Conservation (phyloP, 2,329 filamentous ascomycete genomes). For the Mollisiaceae sp. region DNA sequence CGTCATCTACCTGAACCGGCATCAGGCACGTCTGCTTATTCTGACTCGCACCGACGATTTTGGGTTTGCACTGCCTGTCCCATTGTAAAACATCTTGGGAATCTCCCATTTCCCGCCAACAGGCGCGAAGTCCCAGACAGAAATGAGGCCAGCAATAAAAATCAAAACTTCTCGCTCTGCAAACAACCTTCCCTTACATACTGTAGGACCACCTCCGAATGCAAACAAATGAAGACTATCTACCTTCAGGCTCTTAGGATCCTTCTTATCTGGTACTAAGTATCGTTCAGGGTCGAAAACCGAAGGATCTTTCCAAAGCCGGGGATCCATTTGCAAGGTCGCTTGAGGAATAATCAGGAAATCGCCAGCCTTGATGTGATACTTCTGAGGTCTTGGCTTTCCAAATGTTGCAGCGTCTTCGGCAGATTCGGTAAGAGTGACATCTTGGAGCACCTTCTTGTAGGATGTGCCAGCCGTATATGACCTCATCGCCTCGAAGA, state of each 20-base stretch:
- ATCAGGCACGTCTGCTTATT: constrained; percentile 16
- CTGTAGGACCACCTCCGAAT: constrained; percentile 51
- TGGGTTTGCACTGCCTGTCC: constrained; percentile 23
- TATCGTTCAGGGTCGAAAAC: constrained; percentile 49
- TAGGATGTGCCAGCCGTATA: constrained; percentile 48
- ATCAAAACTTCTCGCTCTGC: constrained; percentile 54
- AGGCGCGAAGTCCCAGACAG: constrained; percentile 58
- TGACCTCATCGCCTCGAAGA: constrained; percentile 52
- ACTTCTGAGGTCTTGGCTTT: constrained; percentile 39
- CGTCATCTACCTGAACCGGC: background rate
- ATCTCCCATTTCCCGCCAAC: constrained; percentile 32
- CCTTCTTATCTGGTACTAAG: constrained; percentile 46
- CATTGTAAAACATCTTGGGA: constrained; percentile 22
- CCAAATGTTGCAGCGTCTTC: constrained; percentile 43
- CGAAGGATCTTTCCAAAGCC: constrained; percentile 44
- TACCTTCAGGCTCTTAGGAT: constrained; percentile 31
- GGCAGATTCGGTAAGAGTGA: constrained; percentile 20
- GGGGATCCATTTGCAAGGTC: constrained; percentile 47
- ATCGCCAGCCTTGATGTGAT: constrained; percentile 46
- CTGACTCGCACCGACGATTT: constrained; percentile 17
- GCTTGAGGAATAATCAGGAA: constrained; percentile 49
- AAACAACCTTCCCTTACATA: constrained; percentile 55
- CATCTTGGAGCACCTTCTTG: constrained; percentile 40
- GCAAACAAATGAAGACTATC: constrained; percentile 50
- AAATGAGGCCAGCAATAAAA: constrained; percentile 55